phyloP scores from a whole-genome alignment of 352 stramenopile species.

The Phytophthora lateralis region DNA sequence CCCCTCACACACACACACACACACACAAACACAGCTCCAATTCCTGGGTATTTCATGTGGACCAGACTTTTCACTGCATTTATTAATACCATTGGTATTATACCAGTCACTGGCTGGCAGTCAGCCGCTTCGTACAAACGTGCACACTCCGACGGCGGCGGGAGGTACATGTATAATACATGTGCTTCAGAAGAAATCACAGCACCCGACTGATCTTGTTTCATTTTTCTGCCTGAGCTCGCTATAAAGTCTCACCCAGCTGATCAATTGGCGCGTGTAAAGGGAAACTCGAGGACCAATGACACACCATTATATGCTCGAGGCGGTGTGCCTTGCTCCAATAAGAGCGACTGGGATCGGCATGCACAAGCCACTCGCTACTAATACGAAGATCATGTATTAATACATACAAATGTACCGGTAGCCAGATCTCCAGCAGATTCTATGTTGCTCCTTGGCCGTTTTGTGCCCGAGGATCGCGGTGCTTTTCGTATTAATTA shows the following conservation, averaged over 20 bases:
- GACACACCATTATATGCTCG: not conserved
- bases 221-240: not conserved
- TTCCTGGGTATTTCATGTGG: no score
- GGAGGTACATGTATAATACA: not conserved
- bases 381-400: no score
- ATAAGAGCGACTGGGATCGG: slow-evolving; percentile 5
- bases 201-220: not conserved
- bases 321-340: slow-evolving; percentile 8
- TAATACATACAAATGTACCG: no score
- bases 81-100: no score
- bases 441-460: slow-evolving; percentile 6
- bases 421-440: slow-evolving; percentile 2
- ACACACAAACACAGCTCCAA: no score
- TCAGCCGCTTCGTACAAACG: no score
- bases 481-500: slow-evolving; percentile 12
- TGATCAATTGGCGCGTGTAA: not conserved
- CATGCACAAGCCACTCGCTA: no score
- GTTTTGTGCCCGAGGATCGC: slow-evolving; percentile 10
- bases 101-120: no score
- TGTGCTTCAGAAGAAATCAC: not conserved
- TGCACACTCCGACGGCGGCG: no score
- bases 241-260: not conserved
- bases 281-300: not conserved
- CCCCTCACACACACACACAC: no score
- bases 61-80: no score